Evolutionary conservation across 116 monocot species (phyloP).

Genomic region (Posidonia oceanica): DNA sequence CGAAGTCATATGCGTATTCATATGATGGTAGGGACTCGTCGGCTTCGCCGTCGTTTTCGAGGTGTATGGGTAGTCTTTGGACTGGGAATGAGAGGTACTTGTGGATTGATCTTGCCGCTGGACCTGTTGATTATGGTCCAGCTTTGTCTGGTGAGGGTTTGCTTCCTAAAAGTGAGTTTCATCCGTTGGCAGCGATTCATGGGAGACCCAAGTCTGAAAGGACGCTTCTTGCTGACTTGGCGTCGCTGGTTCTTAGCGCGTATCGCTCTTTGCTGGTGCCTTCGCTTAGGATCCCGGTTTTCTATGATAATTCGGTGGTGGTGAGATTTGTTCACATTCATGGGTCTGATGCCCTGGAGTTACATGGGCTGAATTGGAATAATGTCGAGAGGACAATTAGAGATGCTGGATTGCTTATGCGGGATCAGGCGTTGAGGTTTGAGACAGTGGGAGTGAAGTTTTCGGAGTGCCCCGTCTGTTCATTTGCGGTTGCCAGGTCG

Average conservation of each 20-base stretch:
- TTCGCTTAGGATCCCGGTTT: conserved; percentile 61
- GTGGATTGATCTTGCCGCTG: conserved; percentile 84
- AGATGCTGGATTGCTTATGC: conserved; percentile 40
- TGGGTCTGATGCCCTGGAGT: conserved; percentile 27
- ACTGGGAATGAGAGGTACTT: conserved; percentile 52
- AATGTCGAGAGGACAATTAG: conserved; percentile 42
- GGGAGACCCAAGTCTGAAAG: conserved; percentile 44
- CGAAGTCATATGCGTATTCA: conserved; percentile 62
- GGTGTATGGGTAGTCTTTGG: conserved; percentile 61
- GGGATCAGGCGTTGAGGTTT: conserved; percentile 48
- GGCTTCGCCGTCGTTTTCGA: conserved; percentile 39
- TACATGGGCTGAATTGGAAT: conserved; percentile 42
- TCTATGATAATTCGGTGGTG: conserved; percentile 37
- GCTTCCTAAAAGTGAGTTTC: conserved; percentile 85
- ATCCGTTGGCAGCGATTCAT: conserved; percentile 59
- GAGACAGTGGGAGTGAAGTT: conserved; percentile 30
- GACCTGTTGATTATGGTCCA: conserved; percentile 82
- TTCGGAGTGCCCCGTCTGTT: conserved; percentile 65
- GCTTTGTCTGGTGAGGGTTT: conserved; percentile 76
- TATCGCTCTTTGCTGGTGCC: conserved; percentile 63
- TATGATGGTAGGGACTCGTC: conserved; percentile 29
- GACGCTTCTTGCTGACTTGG: conserved; percentile 46
- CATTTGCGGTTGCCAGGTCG: conserved; percentile 59
- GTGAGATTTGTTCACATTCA: conserved; percentile 62
- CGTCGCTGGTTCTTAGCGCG: conserved; percentile 56